phyloP scores from a whole-genome alignment of 75 land plant genomes.

The Sequoia sempervirens region DNA sequence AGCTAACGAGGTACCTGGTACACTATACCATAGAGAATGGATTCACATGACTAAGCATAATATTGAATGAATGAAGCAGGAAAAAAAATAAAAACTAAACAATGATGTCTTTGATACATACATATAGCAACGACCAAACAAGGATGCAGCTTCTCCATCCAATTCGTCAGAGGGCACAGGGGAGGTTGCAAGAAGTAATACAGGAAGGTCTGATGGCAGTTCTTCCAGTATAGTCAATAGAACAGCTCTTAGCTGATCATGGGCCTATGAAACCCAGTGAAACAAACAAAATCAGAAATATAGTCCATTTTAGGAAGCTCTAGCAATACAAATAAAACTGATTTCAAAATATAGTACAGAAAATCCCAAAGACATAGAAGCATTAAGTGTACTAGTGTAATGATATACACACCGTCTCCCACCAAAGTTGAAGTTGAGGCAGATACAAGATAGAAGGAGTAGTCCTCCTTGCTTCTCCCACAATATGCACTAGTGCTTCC shows the following conservation, averaged over 20 bases:
- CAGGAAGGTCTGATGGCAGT: slow-evolving; percentile 84
- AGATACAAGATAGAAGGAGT: slow-evolving; percentile 83
- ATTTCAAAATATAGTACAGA: background rate
- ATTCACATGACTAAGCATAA: background rate
- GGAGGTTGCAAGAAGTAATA: slow-evolving; percentile 82
- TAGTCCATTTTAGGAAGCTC: background rate
- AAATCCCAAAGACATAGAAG: background rate
- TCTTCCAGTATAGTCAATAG: slow-evolving; percentile 77
- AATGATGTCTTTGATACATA: no score
- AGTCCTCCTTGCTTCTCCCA: slow-evolving; percentile 91
- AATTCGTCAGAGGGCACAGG: slow-evolving; percentile 35
- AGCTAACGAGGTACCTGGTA: background rate
- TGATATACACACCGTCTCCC: slow-evolving; percentile 80
- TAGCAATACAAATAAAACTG: background rate
- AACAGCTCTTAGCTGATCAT: slow-evolving; percentile 89
- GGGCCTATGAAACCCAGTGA: slow-evolving; percentile 51
- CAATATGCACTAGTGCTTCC: slow-evolving; percentile 93
- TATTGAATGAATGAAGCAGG: no score
- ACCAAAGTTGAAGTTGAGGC: slow-evolving; percentile 94
- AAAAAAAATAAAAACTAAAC: no score
- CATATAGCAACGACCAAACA: slow-evolving; percentile 66
- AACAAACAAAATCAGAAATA: slow-evolving; percentile 6
- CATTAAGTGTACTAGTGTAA: background rate
- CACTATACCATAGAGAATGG: background rate
- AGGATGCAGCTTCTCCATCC: slow-evolving; percentile 31